phyloP scores from a whole-genome alignment of 1,139 yeast species.

The Kurtzmaniella quercitrusa region DNA sequence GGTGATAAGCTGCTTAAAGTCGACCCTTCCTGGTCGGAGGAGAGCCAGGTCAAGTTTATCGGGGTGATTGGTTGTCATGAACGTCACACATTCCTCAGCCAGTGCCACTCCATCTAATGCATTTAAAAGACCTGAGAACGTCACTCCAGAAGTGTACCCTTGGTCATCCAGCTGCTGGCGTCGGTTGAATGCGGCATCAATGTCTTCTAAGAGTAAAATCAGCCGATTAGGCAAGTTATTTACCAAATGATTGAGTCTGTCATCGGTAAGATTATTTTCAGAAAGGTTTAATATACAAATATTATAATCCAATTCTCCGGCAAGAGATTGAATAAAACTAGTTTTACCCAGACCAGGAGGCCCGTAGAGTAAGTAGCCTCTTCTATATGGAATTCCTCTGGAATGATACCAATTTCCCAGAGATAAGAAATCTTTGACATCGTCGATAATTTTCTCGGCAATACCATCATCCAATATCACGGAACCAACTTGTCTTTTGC shows the following conservation, averaged over 20 bases:
- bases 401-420: slow-evolving; percentile 92
- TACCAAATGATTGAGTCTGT: slow-evolving; percentile 89
- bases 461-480: slow-evolving; percentile 81
- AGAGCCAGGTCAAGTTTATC: slow-evolving; percentile 84
- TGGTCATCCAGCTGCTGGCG: slow-evolving; percentile 76
- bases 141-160: slow-evolving; percentile 78
- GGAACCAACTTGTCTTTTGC: slow-evolving; percentile 77
- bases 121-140: slow-evolving; percentile 89
- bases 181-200: slow-evolving; percentile 91
- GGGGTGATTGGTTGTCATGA: slow-evolving; percentile 98
- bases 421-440: slow-evolving; percentile 72
- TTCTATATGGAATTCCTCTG: slow-evolving; percentile 93
- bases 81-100: slow-evolving; percentile 92
- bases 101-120: slow-evolving; percentile 99
- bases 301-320: slow-evolving; percentile 94
- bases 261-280: slow-evolving; percentile 90
- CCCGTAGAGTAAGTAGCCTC: slow-evolving; percentile 92
- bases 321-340: slow-evolving; percentile 91
- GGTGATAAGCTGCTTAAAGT: slow-evolving; percentile 74
- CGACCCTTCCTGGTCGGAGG: slow-evolving; percentile 92
- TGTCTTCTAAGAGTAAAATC: slow-evolving; percentile 80
- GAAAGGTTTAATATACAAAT: slow-evolving; percentile 89
- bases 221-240: slow-evolving; percentile 93
- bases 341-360: slow-evolving; percentile 99
- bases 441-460: slow-evolving; percentile 59